Evolutionary conservation across 1,284 basidiomycete species (phyloP).

Genomic region (Leccinum solheimii): DNA sequence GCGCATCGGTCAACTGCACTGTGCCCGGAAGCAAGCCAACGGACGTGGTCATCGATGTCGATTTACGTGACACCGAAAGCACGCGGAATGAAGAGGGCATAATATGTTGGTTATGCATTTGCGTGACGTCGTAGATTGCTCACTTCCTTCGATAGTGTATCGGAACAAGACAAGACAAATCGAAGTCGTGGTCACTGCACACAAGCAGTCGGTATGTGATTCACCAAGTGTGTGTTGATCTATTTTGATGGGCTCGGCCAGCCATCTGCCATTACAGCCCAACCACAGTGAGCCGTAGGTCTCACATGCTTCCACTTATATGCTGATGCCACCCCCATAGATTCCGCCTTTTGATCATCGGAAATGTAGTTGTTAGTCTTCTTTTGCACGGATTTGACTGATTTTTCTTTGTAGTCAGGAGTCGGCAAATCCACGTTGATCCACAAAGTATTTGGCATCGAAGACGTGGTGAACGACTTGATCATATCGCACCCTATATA

Average conservation of each 20-base stretch:
- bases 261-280: conserved; percentile 1
- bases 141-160: conserved; percentile 9
- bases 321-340: conserved; percentile 1
- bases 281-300: conserved; percentile 4
- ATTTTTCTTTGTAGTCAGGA: conserved; percentile 10
- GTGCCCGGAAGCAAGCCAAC: background rate
- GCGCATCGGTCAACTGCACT: background rate
- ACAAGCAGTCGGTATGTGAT: conserved; percentile 6
- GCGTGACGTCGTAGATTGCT: background rate
- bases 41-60: conserved; percentile 3
- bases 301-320: background rate
- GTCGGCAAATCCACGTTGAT: conserved; percentile 23
- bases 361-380: conserved; percentile 7
- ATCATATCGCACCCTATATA: background rate
- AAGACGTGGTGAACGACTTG: conserved; percentile 9
- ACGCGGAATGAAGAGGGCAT: conserved; percentile 7
- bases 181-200: conserved; percentile 12
- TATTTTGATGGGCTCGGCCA: background rate
- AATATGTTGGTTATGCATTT: conserved; percentile 9
- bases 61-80: conserved; percentile 4
- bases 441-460: conserved; percentile 15
- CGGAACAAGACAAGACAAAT: conserved; percentile 16
- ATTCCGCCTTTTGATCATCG: conserved; percentile 20
- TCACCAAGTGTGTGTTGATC: background rate
- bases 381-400: background rate